Percentiles rank a stretch among this genome's conserved stretches.
phyloP scores from a whole-genome alignment of 176 grass and related monocot species.

The Raddia distichophylla region DNA sequence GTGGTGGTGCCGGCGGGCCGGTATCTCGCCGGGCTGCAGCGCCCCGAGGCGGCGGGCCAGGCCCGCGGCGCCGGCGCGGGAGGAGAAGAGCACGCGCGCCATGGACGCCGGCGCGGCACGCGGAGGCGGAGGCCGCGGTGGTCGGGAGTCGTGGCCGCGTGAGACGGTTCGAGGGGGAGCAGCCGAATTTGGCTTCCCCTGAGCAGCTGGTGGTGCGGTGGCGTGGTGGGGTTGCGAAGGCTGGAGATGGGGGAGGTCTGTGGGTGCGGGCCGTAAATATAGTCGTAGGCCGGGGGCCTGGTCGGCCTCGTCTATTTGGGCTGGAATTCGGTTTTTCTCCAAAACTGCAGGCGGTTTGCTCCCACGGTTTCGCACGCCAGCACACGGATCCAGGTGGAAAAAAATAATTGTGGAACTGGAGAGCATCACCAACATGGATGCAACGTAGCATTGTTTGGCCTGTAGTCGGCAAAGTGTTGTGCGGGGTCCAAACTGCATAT shows the following conservation, averaged over 20 bases:
- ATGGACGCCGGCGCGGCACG: constrained; percentile 4
- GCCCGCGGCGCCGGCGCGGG: background rate
- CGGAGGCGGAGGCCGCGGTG: background rate
- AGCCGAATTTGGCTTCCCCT: no score
- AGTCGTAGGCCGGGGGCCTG: background rate
- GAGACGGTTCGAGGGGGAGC: background rate
- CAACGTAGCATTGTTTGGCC: no score
- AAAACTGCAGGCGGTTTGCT: no score
- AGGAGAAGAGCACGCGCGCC: constrained; percentile 28
- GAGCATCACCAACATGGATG: no score
- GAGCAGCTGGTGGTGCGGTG: constrained; percentile 18
- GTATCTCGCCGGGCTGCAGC: background rate
- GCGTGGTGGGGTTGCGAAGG: background rate
- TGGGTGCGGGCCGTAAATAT: constrained; percentile 34
- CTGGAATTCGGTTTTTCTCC: background rate
- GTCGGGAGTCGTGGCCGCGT: background rate
- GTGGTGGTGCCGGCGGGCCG: constrained; percentile 28
- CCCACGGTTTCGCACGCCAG: background rate
- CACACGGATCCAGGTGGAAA: background rate
- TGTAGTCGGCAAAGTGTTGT: no score
- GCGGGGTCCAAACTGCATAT: no score
- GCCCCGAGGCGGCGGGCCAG: constrained; percentile 32
- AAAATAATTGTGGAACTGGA: no score
- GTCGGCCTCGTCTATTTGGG: background rate
- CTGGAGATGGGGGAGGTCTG: background rate